phyloP scores from a whole-genome alignment of 257 asterid genomes.

The Scutellaria barbata region DNA sequence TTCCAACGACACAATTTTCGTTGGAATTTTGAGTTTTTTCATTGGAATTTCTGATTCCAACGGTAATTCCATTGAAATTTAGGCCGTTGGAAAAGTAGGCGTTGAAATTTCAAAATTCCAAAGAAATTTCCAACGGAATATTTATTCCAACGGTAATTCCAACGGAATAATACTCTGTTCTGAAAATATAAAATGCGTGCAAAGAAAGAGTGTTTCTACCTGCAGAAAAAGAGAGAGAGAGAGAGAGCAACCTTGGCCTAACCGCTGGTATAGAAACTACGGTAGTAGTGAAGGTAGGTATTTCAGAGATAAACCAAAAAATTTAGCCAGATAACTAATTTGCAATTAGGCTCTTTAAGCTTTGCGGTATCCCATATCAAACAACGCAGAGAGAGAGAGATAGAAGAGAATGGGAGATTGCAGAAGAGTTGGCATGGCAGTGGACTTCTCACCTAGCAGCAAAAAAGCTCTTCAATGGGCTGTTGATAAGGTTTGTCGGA shows the following conservation, averaged over 20 bases:
- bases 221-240: constrained; percentile 19
- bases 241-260: constrained; percentile 30
- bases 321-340: background rate
- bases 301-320: constrained; percentile 19
- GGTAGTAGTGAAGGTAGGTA: constrained; percentile 28
- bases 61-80: too few species aligned
- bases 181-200: constrained; percentile 6
- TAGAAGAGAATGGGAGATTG: constrained; percentile 54
- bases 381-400: constrained; percentile 30
- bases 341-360: background rate
- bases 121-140: too few species aligned
- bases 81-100: too few species aligned
- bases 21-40: too few species aligned
- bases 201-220: background rate
- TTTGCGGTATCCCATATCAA: too few species aligned
- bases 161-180: too few species aligned
- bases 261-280: constrained; percentile 26
- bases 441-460: constrained; percentile 89
- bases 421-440: constrained; percentile 84
- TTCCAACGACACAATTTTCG: too few species aligned
- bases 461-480: constrained; percentile 78
- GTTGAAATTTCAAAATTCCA: too few species aligned
- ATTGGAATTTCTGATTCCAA: too few species aligned
- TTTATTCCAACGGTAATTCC: too few species aligned
- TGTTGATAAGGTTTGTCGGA: constrained; percentile 63